Evolutionary conservation across 2,329 filamentous ascomycete species (phyloP), one percentile per base, ranked within the genome.

Genomic region (Ophiobolus disseminans): DNA sequence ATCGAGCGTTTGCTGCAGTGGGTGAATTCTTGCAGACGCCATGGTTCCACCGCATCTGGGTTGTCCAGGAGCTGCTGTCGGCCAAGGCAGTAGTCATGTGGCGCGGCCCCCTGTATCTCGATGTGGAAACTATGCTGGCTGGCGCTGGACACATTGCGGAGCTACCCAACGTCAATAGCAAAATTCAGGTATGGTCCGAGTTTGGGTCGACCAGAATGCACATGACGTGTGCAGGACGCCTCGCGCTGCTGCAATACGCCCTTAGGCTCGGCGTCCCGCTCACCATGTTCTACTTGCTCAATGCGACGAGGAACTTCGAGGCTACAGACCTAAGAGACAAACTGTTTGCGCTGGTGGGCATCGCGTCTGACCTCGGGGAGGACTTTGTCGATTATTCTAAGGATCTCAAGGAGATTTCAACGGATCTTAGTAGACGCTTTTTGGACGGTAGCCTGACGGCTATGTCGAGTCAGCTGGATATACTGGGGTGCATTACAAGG

Each of bases 21-120:
- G 41, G 35, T 13, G 28, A 28, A 10, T 50, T 50, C 19, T 16
- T 50, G 17, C 22, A 41, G 17, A 22, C 26, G 25, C 48, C 48
- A 5, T 50, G 42, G 41, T 50, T 50, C 26, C 36, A 30, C 9
- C 48, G 48, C n/a, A 42, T 50, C n/a, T 50, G 42, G 42, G 45
- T 50, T 31, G 39, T 41, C 13, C 26, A 41, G 39, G 39, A 41
- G 21, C 26, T 41, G 5, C 6, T 41, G 25, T 19, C 16, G 5
- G 39, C 39, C 10, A 5, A 17, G 26, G 13, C n/a, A 20, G 10
- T 31, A 11, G 17, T 17, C 3, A 14, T 41, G 26, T 41, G 39
- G 39, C 21, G 25, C 14, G 39, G 39, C 4, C 3, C 5, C 4
- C 5, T n/a, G 20, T 31, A 25, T 10, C 20, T 41, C 25, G 39